phyloP scores from a whole-genome alignment of 352 stramenopile genomes.

The Phytophthora parvispora region DNA sequence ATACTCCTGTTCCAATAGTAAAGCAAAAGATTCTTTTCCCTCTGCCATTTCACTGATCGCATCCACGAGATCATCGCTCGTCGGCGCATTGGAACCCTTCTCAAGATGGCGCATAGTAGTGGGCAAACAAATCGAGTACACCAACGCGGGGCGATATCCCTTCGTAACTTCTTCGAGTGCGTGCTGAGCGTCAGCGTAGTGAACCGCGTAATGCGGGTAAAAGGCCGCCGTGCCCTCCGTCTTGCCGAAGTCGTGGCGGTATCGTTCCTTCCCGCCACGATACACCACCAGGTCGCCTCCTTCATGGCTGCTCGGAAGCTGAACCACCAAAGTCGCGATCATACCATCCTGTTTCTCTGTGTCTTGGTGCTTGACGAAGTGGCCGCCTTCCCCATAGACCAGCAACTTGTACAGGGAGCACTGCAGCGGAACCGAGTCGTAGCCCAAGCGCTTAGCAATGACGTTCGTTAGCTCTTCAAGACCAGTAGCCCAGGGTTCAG shows the following conservation, averaged over 20 bases:
- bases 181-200: slow-evolving; percentile 35
- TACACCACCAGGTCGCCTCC: slow-evolving; percentile 30
- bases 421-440: slow-evolving; percentile 11
- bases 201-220: slow-evolving; percentile 22
- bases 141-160: slow-evolving; percentile 15
- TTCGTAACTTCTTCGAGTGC: slow-evolving; percentile 20
- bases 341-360: slow-evolving; percentile 66
- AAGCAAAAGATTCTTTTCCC: slow-evolving; percentile 14
- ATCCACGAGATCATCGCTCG: slow-evolving; percentile 2
- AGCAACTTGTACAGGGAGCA: slow-evolving; percentile 59
- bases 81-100: neutral
- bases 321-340: slow-evolving; percentile 63
- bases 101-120: neutral
- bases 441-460: slow-evolving; percentile 6
- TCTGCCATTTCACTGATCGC: slow-evolving; percentile 5
- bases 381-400: slow-evolving; percentile 48
- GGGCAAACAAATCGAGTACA: slow-evolving; percentile 30
- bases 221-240: slow-evolving; percentile 5
- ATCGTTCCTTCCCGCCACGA: slow-evolving; percentile 3
- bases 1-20: slow-evolving; percentile 33
- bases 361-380: slow-evolving; percentile 56
- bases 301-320: slow-evolving; percentile 38
- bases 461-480: neutral
- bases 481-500: slow-evolving; percentile 9
- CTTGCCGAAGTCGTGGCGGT: slow-evolving; percentile 34